These are phyloP conservation scores for Cyberlindnera amylophila DNA, from an alignment of 805 yeast genomes.

Conservation along the genomic window DNA sequence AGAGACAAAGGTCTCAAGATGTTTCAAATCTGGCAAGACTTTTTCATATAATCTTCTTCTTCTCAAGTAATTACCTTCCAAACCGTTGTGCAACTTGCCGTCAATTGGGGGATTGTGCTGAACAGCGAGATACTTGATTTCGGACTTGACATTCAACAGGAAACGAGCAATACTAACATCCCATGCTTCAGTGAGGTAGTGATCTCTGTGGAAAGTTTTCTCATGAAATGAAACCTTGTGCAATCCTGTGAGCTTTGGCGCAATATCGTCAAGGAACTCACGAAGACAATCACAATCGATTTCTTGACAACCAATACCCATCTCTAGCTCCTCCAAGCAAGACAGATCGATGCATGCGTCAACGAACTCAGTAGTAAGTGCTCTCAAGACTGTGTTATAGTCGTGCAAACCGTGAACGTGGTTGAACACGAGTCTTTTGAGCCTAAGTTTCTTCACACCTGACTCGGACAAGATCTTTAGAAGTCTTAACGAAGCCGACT, in stretches of 20 bases:
- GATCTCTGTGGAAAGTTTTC: conserved; percentile 37
- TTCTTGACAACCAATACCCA: conserved; percentile 52
- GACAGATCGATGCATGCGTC: conserved; percentile 29
- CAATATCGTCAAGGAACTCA: conserved; percentile 36
- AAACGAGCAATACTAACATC: conserved; percentile 46
- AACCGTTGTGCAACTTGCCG: conserved; percentile 58
- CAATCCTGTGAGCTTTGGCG: conserved; percentile 30
- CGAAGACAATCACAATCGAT: conserved; percentile 43
- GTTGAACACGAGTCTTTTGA: conserved; percentile 37
- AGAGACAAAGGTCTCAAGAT: conserved; percentile 43
- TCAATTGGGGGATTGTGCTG: conserved; percentile 55
- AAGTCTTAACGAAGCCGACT: conserved; percentile 35
- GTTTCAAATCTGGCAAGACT: conserved; percentile 42
- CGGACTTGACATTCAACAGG: conserved; percentile 30
- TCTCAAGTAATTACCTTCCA: conserved; percentile 69
- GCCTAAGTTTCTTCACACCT: conserved; percentile 24
- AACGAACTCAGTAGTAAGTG: conserved; percentile 30
- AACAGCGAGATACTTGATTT: conserved; percentile 43
- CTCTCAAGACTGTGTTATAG: conserved; percentile 33
- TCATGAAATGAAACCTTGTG: conserved; percentile 30
- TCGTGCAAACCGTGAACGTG: conserved; percentile 45
- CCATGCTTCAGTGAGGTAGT: conserved; percentile 51
- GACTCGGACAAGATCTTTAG: conserved; percentile 29
- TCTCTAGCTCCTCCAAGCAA: conserved; percentile 40
- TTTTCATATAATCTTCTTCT: conserved; percentile 49